Evolutionary conservation across 2,329 filamentous ascomycete genomes (phyloP), one percentile per base, ranked within the genome.

Genomic region (Cladorrhinum sp.): DNA sequence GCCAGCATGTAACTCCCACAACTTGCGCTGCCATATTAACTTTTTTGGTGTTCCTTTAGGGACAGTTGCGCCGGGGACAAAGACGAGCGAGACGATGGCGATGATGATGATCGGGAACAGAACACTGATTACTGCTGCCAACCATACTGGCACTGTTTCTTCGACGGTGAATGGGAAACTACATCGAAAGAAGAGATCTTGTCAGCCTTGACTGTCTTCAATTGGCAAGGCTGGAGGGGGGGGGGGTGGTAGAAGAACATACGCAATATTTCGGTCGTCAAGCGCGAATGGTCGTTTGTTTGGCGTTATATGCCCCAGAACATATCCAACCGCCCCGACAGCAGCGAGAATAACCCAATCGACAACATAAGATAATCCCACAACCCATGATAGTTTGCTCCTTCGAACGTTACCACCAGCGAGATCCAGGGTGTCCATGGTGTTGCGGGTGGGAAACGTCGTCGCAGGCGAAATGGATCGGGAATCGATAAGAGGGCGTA

Each of bases 1-100:
- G 61, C 91, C 92, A 1, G 86, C 86, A 71, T 97, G 92, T 73
- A 91, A 86, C 74, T 97, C 93, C 92, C 93, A 97, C 1, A 96
- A 73, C 76, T 95, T 96, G 65, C 91, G 84, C 71, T 84, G 85
- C 87, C 91, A 92, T 50, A 93, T 79, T 57, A 91, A 75, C 3
- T 81, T 74, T 64, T 81, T 81, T 1, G 90, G 85, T 0, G 88
- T 87, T 20, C 82, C 80, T 48, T 79, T 79, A 16, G 84, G 82
- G 0, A 88, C 86, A 1, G 86, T 87, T 5, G 84, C 81, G 2
- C 90, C 91, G 1, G 92, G 92, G 0, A 95, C 85, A 66, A 93
- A 79, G 62, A 86, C 65, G 29, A 96, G 74, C 45, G 85, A 85
- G 60, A 93, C 81, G 56, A 92, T 38, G 55, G 89, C 74, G 67